phyloP scores from a whole-genome alignment of 1,284 basidiomycete genomes.

The Fomitopsis palustris region DNA sequence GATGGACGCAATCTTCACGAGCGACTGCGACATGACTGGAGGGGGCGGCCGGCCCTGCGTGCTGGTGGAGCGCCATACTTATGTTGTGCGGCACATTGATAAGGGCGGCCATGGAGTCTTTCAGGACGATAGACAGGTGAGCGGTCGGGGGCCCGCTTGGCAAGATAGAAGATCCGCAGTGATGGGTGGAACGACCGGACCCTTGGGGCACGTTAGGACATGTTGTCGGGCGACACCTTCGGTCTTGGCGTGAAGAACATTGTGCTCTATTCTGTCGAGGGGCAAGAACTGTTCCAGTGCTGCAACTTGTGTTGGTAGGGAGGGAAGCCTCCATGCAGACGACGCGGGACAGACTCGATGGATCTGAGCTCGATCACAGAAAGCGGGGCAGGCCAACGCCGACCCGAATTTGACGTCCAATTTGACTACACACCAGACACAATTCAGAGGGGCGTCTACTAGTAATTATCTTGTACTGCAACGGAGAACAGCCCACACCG shows the following conservation, averaged over 20 bases:
- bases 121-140: not conserved
- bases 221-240: no score
- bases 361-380: no score
- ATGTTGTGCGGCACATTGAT: not conserved
- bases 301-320: no score
- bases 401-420: not conserved
- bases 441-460: not conserved
- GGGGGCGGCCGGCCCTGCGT: not conserved
- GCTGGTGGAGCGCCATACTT: not conserved
- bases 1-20: conserved; percentile 9
- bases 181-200: not conserved
- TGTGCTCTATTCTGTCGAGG: no score
- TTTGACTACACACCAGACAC: not conserved
- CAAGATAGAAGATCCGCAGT: not conserved
- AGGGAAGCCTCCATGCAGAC: no score
- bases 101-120: not conserved
- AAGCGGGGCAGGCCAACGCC: not conserved
- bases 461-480: no score
- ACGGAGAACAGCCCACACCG: not conserved
- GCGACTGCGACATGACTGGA: conserved; percentile 7
- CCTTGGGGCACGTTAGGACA: not conserved
- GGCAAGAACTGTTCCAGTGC: no score
- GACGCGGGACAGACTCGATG: not conserved
- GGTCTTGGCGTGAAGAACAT: not conserved
- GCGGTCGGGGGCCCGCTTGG: not conserved